A percentile compares a stretch with the other conserved stretches of the same genome.
Conservation (phyloP, 2,329 filamentous ascomycete genomes). For the Scleromitrula shiraiana region DNA sequence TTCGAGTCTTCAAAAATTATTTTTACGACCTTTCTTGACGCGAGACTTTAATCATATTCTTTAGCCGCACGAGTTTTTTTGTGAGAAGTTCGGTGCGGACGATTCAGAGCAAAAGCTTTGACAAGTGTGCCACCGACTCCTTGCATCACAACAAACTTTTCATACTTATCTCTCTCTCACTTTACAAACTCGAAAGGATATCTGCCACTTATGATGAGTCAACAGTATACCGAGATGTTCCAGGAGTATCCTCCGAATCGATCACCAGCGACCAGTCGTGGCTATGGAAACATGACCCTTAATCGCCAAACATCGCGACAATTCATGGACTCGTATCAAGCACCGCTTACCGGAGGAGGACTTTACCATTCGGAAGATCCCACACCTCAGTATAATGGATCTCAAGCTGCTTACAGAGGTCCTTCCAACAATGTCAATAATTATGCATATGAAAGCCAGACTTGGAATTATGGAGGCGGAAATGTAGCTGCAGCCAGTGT, state of each 20-base stretch:
- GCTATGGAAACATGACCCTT: conserved; percentile 52
- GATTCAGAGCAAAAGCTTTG: conserved; percentile 17
- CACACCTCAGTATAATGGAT: conserved; percentile 44
- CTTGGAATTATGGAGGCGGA: conserved; percentile 65
- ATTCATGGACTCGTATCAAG: conserved; percentile 59
- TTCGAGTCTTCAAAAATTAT: neutral
- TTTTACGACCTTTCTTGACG: too few relatives aligned
- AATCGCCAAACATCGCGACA: conserved; percentile 69
- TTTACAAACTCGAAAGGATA: conserved; percentile 3
- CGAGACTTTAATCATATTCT: neutral
- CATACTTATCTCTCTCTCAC: conserved; percentile 7
- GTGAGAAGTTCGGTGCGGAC: conserved; percentile 20
- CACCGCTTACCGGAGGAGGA: conserved; percentile 36
- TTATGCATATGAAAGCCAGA: conserved; percentile 64
- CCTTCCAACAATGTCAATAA: conserved; percentile 31
- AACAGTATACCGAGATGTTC: conserved; percentile 60
- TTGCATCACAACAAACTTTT: conserved; percentile 24
- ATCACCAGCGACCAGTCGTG: conserved; percentile 66
- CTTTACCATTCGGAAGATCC: conserved; percentile 66
- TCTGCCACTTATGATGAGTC: conserved; percentile 35
- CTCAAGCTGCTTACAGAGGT: conserved; percentile 22
- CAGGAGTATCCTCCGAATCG: conserved; percentile 64
- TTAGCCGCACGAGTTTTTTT: conserved; percentile 18
- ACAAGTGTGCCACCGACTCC: conserved; percentile 28
- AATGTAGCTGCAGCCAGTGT: conserved; percentile 55